Evolutionary conservation across 345 rosid genomes (phyloP).

Genomic region (Pugionium dolabratum): DNA sequence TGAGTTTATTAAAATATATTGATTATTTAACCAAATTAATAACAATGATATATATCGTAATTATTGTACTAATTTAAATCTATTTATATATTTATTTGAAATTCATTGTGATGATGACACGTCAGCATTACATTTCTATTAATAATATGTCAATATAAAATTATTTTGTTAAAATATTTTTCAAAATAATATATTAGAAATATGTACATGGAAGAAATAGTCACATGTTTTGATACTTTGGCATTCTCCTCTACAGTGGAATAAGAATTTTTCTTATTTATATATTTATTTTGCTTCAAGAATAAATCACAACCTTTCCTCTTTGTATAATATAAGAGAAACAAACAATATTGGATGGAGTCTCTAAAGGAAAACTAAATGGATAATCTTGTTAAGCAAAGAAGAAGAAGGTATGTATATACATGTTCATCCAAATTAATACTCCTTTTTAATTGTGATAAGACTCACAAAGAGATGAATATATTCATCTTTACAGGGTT

Average conservation of each 20-base stretch:
- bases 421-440: background rate
- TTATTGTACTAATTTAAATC: too few species aligned
- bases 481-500: slow-evolving; percentile 19
- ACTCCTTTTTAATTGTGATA: background rate
- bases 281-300: slow-evolving; percentile 17
- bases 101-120: too few species aligned
- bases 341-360: slow-evolving; percentile 15
- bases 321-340: slow-evolving; percentile 11
- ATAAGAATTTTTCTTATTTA: slow-evolving; percentile 28
- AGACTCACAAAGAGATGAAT: too few species aligned
- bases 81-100: too few species aligned
- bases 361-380: slow-evolving; percentile 19
- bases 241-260: slow-evolving; percentile 33
- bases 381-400: slow-evolving; percentile 34
- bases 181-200: background rate
- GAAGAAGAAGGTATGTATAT: slow-evolving; percentile 29
- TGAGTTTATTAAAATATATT: too few species aligned
- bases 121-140: too few species aligned
- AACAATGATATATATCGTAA: too few species aligned
- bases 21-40: too few species aligned
- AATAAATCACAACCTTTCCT: slow-evolving; percentile 16
- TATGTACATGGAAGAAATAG: slow-evolving; percentile 33
- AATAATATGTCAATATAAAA: too few species aligned
- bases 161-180: too few species aligned
- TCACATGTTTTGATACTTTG: slow-evolving; percentile 42